These are phyloP conservation scores for Euphorbia neoarborescens DNA, from an alignment of 441 rosid species.

Conservation along the genomic window DNA sequence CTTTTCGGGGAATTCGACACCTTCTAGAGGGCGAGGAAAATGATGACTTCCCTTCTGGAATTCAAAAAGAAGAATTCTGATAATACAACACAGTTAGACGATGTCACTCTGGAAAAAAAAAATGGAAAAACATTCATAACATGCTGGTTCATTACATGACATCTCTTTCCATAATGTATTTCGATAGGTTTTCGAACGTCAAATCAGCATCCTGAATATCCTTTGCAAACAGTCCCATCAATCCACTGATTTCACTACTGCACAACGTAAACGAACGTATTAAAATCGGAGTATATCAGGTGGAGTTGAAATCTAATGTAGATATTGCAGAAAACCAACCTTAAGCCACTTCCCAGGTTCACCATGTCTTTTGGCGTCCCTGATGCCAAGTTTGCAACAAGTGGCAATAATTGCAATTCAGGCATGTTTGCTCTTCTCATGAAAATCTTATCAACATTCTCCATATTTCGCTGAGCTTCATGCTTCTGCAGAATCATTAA, in stretches of 20 bases:
- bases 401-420: not conserved
- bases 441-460: not conserved
- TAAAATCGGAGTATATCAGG: not conserved
- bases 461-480: slow-evolving; percentile 17
- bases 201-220: not conserved
- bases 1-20: slow-evolving; percentile 13
- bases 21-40: slow-evolving; percentile 21
- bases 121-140: not conserved
- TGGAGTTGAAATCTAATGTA: not conserved
- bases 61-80: slow-evolving; percentile 18
- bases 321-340: not conserved
- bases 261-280: not conserved
- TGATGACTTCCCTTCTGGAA: slow-evolving; percentile 1
- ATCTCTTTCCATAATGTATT: not conserved
- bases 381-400: not conserved
- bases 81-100: not conserved
- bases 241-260: not conserved
- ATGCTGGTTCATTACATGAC: slow-evolving; percentile 4
- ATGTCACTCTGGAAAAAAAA: not conserved
- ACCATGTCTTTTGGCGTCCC: slow-evolving; percentile 5
- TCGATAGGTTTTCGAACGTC: not conserved
- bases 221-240: not conserved
- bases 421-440: slow-evolving; percentile 9
- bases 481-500: slow-evolving; percentile 5
- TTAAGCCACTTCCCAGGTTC: not conserved